Percentiles rank a stretch among this genome's conserved stretches.
phyloP scores from a whole-genome alignment of 305 asterid genomes.

The Coffea humblotiana region DNA sequence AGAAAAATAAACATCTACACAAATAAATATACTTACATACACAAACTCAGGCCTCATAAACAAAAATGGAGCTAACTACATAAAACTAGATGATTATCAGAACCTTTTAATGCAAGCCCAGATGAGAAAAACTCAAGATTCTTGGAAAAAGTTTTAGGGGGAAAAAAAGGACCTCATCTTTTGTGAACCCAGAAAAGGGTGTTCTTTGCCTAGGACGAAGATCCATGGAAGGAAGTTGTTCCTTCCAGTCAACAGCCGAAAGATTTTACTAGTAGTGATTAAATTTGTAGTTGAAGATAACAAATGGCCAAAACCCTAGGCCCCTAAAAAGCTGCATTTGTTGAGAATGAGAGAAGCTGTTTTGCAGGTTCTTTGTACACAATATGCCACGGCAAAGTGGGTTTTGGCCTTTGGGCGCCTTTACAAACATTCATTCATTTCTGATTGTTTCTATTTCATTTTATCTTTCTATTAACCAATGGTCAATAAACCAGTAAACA shows the following conservation, averaged over 20 bases:
- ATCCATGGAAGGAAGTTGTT: slow-evolving; percentile 41
- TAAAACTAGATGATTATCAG: neutral
- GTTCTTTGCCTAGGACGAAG: slow-evolving; percentile 66
- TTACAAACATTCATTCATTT: too few relatives aligned
- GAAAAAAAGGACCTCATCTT: slow-evolving; percentile 49
- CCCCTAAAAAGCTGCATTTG: too few relatives aligned
- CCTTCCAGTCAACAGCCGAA: neutral
- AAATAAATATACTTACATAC: neutral
- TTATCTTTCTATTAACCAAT: too few relatives aligned
- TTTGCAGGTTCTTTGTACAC: too few relatives aligned
- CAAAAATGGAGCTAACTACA: too few relatives aligned
- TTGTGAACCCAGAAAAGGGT: slow-evolving; percentile 63
- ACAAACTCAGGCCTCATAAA: too few relatives aligned
- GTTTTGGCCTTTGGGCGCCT: too few relatives aligned
- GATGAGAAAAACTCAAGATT: neutral
- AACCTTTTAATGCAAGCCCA: neutral
- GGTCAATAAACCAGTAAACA: too few relatives aligned
- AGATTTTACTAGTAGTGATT: neutral
- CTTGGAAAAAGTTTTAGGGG: neutral
- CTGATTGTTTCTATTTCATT: too few relatives aligned
- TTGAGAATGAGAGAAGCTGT: too few relatives aligned
- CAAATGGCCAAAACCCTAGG: neutral
- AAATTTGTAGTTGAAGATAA: neutral
- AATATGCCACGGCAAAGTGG: too few relatives aligned
- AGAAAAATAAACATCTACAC: neutral